Evolutionary conservation across 2,329 filamentous ascomycete genomes (phyloP).

Genomic region (Colletotrichum sp.): DNA sequence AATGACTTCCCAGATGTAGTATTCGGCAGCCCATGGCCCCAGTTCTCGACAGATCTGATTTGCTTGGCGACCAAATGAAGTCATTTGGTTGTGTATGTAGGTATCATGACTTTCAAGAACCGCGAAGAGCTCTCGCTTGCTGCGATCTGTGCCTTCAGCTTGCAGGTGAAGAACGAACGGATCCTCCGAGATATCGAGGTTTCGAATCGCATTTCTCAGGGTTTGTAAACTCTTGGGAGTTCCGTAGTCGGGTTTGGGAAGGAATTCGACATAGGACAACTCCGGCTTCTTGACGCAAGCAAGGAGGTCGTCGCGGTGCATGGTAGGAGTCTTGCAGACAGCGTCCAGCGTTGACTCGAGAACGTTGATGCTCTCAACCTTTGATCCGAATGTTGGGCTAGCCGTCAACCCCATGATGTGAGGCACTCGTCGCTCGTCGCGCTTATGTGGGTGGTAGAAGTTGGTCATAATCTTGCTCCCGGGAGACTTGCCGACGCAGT

Average conservation of each 20-base stretch:
- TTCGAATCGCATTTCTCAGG: slow-evolving; percentile 43
- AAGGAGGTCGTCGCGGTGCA: slow-evolving; percentile 73
- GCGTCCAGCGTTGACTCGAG: slow-evolving; percentile 76
- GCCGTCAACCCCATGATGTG: slow-evolving; percentile 80
- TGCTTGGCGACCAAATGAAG: slow-evolving; percentile 54
- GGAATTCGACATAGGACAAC: slow-evolving; percentile 44
- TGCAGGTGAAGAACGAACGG: slow-evolving; percentile 59
- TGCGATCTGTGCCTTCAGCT: slow-evolving; percentile 43
- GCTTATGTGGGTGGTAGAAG: slow-evolving; percentile 65
- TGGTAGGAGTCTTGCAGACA: slow-evolving; percentile 69
- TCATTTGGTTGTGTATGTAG: slow-evolving; percentile 59
- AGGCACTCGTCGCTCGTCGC: slow-evolving; percentile 51
- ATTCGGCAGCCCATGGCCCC: slow-evolving; percentile 72
- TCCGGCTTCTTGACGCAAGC: slow-evolving; percentile 69
- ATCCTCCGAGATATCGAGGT: slow-evolving; percentile 63
- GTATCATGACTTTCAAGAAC: slow-evolving; percentile 51
- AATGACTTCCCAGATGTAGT: slow-evolving; percentile 61
- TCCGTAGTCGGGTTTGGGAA: slow-evolving; percentile 5
- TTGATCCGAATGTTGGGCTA: slow-evolving; percentile 72
- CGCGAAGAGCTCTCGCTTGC: slow-evolving; percentile 38
- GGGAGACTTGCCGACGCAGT: slow-evolving; percentile 68
- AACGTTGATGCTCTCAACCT: slow-evolving; percentile 55
- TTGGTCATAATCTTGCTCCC: slow-evolving; percentile 74
- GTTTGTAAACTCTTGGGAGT: slow-evolving; percentile 43
- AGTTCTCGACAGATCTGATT: slow-evolving; percentile 58